These are phyloP conservation scores for Wickerhamomyces alni DNA, from an alignment of 805 yeast species.

Conservation along the genomic window DNA sequence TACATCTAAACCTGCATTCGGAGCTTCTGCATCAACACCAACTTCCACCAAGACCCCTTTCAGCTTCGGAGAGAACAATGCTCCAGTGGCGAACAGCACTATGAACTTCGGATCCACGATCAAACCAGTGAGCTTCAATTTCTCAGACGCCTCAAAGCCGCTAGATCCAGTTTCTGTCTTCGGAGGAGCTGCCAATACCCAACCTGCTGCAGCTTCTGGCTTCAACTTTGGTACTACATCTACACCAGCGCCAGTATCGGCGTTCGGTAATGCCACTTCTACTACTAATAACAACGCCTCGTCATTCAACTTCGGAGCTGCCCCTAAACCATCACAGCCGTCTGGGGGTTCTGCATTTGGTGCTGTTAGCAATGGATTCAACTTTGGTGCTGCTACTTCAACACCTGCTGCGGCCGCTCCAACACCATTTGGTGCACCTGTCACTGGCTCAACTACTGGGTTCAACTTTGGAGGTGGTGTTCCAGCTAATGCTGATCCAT, in stretches of 20 bases:
- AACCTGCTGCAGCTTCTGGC: background rate
- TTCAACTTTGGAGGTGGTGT: constrained; percentile 13
- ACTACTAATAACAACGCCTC: constrained; percentile 6
- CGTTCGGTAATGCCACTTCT: constrained; percentile 7
- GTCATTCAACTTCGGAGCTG: constrained; percentile 10
- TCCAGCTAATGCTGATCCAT: constrained; percentile 5
- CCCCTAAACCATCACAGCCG: constrained; percentile 10
- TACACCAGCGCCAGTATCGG: constrained; percentile 13
- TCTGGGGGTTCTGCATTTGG: constrained; percentile 5
- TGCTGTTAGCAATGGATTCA: constrained; percentile 1
- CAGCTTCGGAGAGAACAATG: background rate
- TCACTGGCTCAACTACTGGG: constrained; percentile 4
- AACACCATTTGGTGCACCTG: constrained; percentile 1
- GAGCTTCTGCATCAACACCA: background rate
- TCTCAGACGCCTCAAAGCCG: constrained; percentile 1
- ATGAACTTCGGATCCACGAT: background rate
- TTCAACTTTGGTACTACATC: constrained; percentile 9
- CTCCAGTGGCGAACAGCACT: background rate
- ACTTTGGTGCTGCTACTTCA: constrained; percentile 3
- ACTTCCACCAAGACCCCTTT: background rate
- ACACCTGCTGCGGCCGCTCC: constrained; percentile 6
- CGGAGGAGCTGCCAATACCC: background rate
- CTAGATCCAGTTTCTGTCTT: background rate
- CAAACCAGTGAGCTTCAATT: constrained; percentile 6
- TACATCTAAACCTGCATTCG: background rate